Percentiles rank a stretch among this genome's conserved stretches.
Conservation (phyloP, 495 filamentous ascomycete species). For the Tricharina praecox region DNA sequence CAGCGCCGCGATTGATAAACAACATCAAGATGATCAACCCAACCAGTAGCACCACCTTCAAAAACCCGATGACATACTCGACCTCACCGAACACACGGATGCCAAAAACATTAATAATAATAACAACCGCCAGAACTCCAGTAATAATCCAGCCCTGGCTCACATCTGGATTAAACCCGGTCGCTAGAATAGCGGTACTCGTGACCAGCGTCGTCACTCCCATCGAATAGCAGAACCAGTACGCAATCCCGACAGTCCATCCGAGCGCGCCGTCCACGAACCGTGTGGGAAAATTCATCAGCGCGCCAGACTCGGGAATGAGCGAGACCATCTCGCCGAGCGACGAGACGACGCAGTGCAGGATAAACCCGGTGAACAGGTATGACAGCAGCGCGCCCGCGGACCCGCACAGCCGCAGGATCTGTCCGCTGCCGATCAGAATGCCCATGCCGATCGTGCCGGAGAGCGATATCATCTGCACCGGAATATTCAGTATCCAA, state of each 20-base stretch:
- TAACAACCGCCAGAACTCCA: conserved; percentile 15
- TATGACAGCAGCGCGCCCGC: conserved; percentile 32
- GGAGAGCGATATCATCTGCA: conserved; percentile 3
- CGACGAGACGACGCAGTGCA: conserved; percentile 34
- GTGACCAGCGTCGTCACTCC: conserved; percentile 18
- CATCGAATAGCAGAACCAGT: conserved; percentile 32
- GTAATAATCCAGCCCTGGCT: conserved; percentile 15
- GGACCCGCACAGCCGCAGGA: conserved; percentile 31
- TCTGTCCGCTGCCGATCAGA: conserved; percentile 32
- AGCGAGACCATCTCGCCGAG: conserved; percentile 35
- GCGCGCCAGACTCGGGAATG: conserved; percentile 34
- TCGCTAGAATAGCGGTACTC: conserved; percentile 19
- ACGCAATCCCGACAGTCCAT: conserved; percentile 32
- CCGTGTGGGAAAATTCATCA: conserved; percentile 32
- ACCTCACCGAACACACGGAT: conserved; percentile 26
- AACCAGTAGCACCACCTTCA: conserved; percentile 23
- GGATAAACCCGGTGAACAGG: conserved; percentile 29
- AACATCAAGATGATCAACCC: conserved; percentile 20
- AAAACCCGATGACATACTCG: conserved; percentile 25
- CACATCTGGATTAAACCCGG: conserved; percentile 18
- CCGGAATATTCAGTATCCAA: neutral
- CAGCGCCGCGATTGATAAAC: conserved; percentile 21
- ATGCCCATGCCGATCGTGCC: conserved; percentile 33
- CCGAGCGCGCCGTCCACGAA: conserved; percentile 36
- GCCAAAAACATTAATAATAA: conserved; percentile 24